Evolutionary conservation across 2,329 filamentous ascomycete genomes (phyloP), one percentile per base, ranked within the genome.

Genomic region (Botrytis deweyae): DNA sequence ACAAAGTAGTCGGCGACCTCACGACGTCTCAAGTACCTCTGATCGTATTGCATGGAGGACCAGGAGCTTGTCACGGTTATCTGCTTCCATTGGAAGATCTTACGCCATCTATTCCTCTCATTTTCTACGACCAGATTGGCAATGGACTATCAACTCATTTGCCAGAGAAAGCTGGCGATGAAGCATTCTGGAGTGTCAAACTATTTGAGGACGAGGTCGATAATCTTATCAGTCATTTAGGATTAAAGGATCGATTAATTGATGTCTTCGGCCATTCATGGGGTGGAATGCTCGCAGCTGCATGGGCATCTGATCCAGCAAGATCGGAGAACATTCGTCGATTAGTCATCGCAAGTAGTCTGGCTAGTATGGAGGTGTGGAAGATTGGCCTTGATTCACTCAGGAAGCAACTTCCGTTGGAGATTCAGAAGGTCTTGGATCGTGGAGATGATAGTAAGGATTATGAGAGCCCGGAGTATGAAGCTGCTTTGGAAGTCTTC

Each of bases 71-170:
- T 12, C 84, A 85, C 76, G 81, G 84, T 25, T 86, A 85, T 75
- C 77, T 85, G 12, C 59, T 72, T 44, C 59, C 74, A 20, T 36
- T 73, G 5, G 58, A 55, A 4, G 70, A 65, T n/a, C 68, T 76
- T 1, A 62, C 70, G 0, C 29, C 55, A 75, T 78, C 77, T 46
- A 82, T 83, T 6, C 85, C 87, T 0, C 79, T 88, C 1, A 78
- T 88, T 49, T 84, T 88, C 77, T 88, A 88, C 79, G 87, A 89
- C 76, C 87, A 88, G 73, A 82, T 88, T 68, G 87, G 87, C 36
- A 84, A 83, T 75, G 87, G 86, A 3, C 76, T 77, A 8, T 86
- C 83, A 2, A 88, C 87, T 0, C 86, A 84, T 72, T 81, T 88
- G 12, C 83, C 78, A 0, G 84, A 86, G 38, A 86, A 84, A 74